Base-by-base conservation (phyloP, 768 basidiomycete species). In the Filobasidium wieringae region DNA sequence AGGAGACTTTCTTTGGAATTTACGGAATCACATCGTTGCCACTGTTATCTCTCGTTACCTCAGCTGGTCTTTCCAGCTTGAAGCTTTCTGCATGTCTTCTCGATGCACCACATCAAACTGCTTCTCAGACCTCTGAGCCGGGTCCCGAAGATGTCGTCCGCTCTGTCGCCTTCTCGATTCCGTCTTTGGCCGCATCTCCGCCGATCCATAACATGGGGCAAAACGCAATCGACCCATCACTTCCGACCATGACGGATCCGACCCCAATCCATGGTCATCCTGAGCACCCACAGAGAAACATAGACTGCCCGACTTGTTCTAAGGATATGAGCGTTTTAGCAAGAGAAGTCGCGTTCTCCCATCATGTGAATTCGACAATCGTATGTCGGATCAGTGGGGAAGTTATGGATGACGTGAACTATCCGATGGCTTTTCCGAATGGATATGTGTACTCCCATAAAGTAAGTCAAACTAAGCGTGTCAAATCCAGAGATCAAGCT, bases 311-410 rank as follows among this genome's bases (percentile, higher is more conserved):
- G 0, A 84, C 88, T 4, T 99, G 95, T 73, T 87, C 88, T 17
- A 78, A 81, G 37, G 82, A 83, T 24, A 77, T 92, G 8, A 84
- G 84, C 22, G 78, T 80, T 59, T 80, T 99, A 7, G 88, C 87
- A 12, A 77, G 79, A 57, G 87, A 90, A 63, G 89, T 96, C 0
- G 92, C 95, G 1, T 84, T 81, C 69, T 88, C 87, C 64, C 92
- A 97, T 75, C 91, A 97, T 70, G 83, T 85, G 37, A 96, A 93
- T 68, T 93, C 90, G 22, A 93, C 88, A 0, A 88, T 99, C 55
- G 92, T 97, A 15, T 97, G 95, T 69, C 76, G 83, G 53, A 80
- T 96, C 67, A 89, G 81, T 62, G 91, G 93, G 26, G 84, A 84
- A 71, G 91, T 97, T 56, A 93, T 97, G 85, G 87, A 95, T 66